phyloP scores from a whole-genome alignment of 257 asterid genomes.

The Solanum dulcamara region DNA sequence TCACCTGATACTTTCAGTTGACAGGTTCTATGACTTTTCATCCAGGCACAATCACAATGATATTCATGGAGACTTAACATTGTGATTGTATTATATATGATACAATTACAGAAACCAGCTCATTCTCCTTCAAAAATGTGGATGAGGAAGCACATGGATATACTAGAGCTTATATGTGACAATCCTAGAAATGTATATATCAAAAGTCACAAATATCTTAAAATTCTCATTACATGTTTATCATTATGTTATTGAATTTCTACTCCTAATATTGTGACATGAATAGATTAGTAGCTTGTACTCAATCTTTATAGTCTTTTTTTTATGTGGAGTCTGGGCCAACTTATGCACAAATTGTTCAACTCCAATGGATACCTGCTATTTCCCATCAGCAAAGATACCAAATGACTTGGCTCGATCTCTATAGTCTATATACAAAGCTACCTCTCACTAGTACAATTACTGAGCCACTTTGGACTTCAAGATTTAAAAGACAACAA shows the following conservation, averaged over 20 bases:
- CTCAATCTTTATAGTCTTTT: not conserved
- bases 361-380: too few species aligned
- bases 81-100: not conserved
- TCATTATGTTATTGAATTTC: not conserved
- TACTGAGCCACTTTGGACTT: not conserved
- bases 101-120: not conserved
- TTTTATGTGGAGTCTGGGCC: too few species aligned
- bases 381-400: too few species aligned
- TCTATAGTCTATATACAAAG: too few species aligned
- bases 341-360: too few species aligned
- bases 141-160: not conserved
- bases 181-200: not conserved
- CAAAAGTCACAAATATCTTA: not conserved
- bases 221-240: not conserved
- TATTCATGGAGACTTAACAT: constrained; percentile 18
- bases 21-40: constrained; percentile 14
- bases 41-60: too few species aligned
- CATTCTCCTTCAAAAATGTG: not conserved
- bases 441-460: not conserved
- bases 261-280: not conserved
- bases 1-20: constrained; percentile 63
- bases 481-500: not conserved
- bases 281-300: not conserved
- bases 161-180: not conserved
- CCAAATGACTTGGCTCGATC: too few species aligned